Conservation (phyloP, 257 asterid species). For the Plectranthus barbatus region DNA sequence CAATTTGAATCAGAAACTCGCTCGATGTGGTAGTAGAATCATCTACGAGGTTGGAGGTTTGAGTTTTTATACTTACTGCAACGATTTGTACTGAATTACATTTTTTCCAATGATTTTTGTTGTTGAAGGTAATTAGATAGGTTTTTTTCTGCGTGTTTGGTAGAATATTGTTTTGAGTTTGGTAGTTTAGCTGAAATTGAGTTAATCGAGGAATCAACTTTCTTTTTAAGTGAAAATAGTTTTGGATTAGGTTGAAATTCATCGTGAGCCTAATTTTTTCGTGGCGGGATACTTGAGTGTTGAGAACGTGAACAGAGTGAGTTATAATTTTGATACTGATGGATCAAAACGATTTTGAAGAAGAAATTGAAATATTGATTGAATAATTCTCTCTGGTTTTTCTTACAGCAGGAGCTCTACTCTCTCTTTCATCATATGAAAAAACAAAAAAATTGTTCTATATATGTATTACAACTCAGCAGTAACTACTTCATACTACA, state of each 20-base stretch:
- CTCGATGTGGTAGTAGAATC: constrained; percentile 40
- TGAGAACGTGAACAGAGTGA: too few species aligned
- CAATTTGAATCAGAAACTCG: constrained; percentile 24
- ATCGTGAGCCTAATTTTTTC: too few species aligned
- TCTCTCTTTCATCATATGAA: too few species aligned
- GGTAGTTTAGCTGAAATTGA: background rate
- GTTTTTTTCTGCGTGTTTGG: background rate
- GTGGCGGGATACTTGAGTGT: too few species aligned
- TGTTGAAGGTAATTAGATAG: background rate
- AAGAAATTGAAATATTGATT: too few species aligned
- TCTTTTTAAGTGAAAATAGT: background rate
- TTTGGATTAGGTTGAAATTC: background rate
- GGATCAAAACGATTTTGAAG: too few species aligned
- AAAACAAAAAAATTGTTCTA: too few species aligned
- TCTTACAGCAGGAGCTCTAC: too few species aligned
- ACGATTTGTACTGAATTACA: background rate
- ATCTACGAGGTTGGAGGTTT: constrained; percentile 76
- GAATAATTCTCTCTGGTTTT: too few species aligned
- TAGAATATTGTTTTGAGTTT: background rate
- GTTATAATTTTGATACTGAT: background rate
- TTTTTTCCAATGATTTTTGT: background rate
- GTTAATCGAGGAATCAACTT: background rate
- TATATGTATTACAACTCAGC: too few species aligned
- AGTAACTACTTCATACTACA: too few species aligned
- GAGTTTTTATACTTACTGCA: too few species aligned